phyloP scores from a whole-genome alignment of 257 asterid genomes.

The Gentiana straminea region DNA sequence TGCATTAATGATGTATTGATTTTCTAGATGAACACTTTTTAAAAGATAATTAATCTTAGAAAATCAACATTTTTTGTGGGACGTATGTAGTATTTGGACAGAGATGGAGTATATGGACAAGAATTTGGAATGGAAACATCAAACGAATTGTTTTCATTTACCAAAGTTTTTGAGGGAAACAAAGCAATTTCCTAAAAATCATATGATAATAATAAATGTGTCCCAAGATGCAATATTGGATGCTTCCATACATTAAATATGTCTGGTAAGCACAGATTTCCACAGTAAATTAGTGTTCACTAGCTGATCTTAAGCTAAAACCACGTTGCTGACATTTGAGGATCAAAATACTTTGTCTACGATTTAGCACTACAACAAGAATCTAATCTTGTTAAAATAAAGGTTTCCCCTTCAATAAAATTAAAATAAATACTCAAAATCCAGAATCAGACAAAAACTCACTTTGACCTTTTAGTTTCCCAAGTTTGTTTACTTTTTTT shows the following conservation, averaged over 20 bases:
- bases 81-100: too few relatives aligned
- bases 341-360: slow-evolving; percentile 12
- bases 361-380: slow-evolving; percentile 27
- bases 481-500: too few relatives aligned
- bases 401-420: neutral
- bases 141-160: slow-evolving; percentile 30
- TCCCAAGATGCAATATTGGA: slow-evolving; percentile 53
- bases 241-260: slow-evolving; percentile 44
- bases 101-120: too few relatives aligned
- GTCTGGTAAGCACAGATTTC: slow-evolving; percentile 27
- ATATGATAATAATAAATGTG: slow-evolving; percentile 67
- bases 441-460: slow-evolving; percentile 12
- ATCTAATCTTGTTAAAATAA: slow-evolving; percentile 24
- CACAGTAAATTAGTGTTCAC: slow-evolving; percentile 9
- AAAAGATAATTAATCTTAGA: too few relatives aligned
- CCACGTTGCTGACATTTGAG: slow-evolving; percentile 9
- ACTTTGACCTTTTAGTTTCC: neutral
- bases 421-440: slow-evolving; percentile 6
- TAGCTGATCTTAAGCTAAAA: slow-evolving; percentile 21
- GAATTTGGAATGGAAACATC: slow-evolving; percentile 77
- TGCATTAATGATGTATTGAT: too few relatives aligned
- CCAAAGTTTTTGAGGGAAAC: slow-evolving; percentile 30
- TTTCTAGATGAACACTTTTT: too few relatives aligned
- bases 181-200: slow-evolving; percentile 27
- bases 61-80: too few relatives aligned